Base-by-base conservation (phyloP, 2,329 filamentous ascomycete species). In the Exophiala sideris region DNA sequence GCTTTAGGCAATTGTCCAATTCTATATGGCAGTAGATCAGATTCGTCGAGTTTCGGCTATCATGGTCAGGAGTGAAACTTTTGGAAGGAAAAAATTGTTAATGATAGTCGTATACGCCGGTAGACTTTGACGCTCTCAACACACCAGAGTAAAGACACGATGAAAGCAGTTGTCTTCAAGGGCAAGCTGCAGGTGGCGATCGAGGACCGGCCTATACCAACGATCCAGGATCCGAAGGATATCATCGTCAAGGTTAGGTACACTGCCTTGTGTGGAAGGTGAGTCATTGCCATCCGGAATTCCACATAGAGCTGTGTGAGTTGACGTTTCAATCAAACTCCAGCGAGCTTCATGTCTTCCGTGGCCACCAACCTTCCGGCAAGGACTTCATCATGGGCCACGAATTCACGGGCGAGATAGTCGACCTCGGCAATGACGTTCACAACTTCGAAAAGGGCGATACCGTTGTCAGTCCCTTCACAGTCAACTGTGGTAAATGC, bases 401-500 rank as follows among this genome's bases (percentile, higher is more conserved):
- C 56, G 78, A 81, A 61, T 77, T 76, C 20, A 74, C 80, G 0
- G 78, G 77, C 1, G 62, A 76, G 0, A 66, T 81, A 11, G 71
- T 76, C 7, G 66, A 71, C 5, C 58, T 70, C 0, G 78, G 78
- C 3, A 50, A 65, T 0, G 70, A 72, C 1, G 75, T 81, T 3
- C 66, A 67, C n/a, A 66, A 66, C 20, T 72, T 79, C 63, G 70
- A 70, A 29, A 67, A 71, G 45, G 79, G 79, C 20, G 76, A 82
- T 57, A 67, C 65, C 11, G 79, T 82, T 0, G 65, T 83, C 3
- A 74, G 79, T 52, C 73, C 74, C 7, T 76, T 72, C 59, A 77
- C 81, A 53, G 75, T 71, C 0, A 71, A 72, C 42, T 83, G 80
- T 62, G 74, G 72, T 0, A 70, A 68, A 1, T 83, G 80, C 62